Evolutionary conservation across 108 stramenopile genomes (phyloP).

Genomic region (Schizochytrium sp.): DNA sequence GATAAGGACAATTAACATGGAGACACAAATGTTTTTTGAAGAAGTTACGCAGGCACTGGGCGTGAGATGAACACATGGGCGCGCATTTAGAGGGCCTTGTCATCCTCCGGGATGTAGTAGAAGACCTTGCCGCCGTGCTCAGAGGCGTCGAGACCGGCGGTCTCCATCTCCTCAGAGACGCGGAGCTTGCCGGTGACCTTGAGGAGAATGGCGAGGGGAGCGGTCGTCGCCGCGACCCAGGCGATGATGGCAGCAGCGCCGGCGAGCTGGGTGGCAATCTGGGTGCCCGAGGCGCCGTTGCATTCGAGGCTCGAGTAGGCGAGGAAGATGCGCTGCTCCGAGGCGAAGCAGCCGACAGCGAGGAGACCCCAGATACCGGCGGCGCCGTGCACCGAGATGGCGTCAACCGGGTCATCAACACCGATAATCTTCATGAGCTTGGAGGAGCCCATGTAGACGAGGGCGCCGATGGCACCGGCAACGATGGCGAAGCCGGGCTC

Average conservation of each 20-base stretch:
- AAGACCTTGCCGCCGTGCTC: constrained; percentile 38
- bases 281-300: constrained; percentile 46
- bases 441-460: constrained; percentile 59
- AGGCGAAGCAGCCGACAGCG: constrained; percentile 62
- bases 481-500: constrained; percentile 71
- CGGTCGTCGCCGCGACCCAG: constrained; percentile 65
- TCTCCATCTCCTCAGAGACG: constrained; percentile 65
- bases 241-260: constrained; percentile 63
- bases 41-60: too few relatives aligned
- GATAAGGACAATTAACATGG: too few relatives aligned
- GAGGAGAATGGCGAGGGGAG: constrained; percentile 63
- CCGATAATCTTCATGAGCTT: constrained; percentile 53
- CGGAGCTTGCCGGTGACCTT: constrained; percentile 63
- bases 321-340: constrained; percentile 30
- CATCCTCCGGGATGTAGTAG: not conserved
- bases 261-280: constrained; percentile 59
- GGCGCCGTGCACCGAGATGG: constrained; percentile 78
- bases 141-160: constrained; percentile 37
- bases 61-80: too few relatives aligned
- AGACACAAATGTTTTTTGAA: too few relatives aligned
- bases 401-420: constrained; percentile 86
- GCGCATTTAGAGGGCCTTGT: not conserved
- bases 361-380: constrained; percentile 72
- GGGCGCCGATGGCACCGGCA: constrained; percentile 64
- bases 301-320: constrained; percentile 24